phyloP scores from a whole-genome alignment of 1,284 basidiomycete genomes.

The Pseudozyma thailandica region DNA sequence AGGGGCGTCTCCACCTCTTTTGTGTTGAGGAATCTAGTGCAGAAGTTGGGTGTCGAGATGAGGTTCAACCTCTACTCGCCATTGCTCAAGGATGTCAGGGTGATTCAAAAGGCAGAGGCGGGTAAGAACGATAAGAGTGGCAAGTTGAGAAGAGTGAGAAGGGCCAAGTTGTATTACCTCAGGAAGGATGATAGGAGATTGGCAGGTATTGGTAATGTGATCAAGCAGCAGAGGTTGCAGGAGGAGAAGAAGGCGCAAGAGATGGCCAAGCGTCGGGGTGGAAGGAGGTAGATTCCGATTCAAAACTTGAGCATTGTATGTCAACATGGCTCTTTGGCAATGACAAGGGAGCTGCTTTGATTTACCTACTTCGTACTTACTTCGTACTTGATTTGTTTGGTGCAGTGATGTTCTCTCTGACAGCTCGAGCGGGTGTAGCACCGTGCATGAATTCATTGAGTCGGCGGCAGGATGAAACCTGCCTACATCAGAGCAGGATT shows the following conservation, averaged over 20 bases:
- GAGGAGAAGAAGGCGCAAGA: constrained; percentile 51
- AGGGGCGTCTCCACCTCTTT: constrained; percentile 63
- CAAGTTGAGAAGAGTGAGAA: constrained; percentile 55
- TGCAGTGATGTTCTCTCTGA: no score
- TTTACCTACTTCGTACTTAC: no score
- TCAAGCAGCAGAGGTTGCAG: constrained; percentile 54
- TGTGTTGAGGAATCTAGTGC: constrained; percentile 63
- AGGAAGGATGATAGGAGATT: constrained; percentile 62
- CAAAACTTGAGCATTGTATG: no score
- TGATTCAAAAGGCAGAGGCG: constrained; percentile 60
- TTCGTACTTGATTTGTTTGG: no score
- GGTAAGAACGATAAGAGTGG: constrained; percentile 55
- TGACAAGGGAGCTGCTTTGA: no score
- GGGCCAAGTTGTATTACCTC: constrained; percentile 66
- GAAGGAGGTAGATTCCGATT: no score
- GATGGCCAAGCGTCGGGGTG: constrained; percentile 35
- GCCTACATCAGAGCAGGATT: no score
- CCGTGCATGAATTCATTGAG: no score
- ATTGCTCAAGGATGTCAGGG: constrained; percentile 63
- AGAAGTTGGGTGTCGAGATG: constrained; percentile 67
- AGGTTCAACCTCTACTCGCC: constrained; percentile 65
- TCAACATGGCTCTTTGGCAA: no score
- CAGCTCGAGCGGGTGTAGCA: no score
- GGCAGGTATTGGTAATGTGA: constrained; percentile 53
- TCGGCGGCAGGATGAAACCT: no score